phyloP scores from a whole-genome alignment of 1,284 basidiomycete species.

The Irpex rosettiformis region DNA sequence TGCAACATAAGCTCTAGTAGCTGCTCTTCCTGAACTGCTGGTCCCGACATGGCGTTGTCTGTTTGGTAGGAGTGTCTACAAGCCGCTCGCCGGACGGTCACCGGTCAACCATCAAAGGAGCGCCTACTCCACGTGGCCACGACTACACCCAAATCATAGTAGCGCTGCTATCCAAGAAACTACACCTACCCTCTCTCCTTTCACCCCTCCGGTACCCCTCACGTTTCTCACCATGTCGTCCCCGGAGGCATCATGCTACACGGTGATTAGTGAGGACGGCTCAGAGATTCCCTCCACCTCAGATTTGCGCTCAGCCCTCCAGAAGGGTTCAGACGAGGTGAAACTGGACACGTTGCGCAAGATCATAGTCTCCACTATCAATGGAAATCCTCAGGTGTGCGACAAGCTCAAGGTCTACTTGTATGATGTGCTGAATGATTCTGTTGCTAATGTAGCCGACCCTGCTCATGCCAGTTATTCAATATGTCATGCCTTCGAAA shows the following conservation, averaged over 20 bases:
- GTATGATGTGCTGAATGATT: background rate
- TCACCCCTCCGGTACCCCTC: slow-evolving; percentile 1
- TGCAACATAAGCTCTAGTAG: slow-evolving; percentile 64
- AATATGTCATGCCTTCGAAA: slow-evolving; percentile 93
- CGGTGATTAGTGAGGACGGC: slow-evolving; percentile 78
- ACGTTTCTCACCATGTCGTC: slow-evolving; percentile 24
- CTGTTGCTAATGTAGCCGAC: slow-evolving; percentile 55
- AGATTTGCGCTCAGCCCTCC: slow-evolving; percentile 84
- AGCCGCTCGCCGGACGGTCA: background rate
- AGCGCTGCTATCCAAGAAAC: slow-evolving; percentile 4
- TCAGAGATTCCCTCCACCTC: slow-evolving; percentile 76
- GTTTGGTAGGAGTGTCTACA: background rate
- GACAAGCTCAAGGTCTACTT: background rate
- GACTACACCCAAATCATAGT: slow-evolving; percentile 4
- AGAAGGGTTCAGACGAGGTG: slow-evolving; percentile 97
- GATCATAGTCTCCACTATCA: slow-evolving; percentile 95
- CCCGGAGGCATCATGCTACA: slow-evolving; percentile 73
- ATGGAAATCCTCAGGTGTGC: slow-evolving; percentile 83
- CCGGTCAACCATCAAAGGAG: background rate
- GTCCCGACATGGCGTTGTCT: slow-evolving; percentile 20
- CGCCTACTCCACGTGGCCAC: slow-evolving; percentile 7
- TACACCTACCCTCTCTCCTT: slow-evolving; percentile 10
- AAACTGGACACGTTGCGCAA: slow-evolving; percentile 96
- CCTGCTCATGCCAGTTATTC: slow-evolving; percentile 97
- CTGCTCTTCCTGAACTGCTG: slow-evolving; percentile 47